phyloP scores from a whole-genome alignment of 768 basidiomycete species.

The Hygrocybe punicea region DNA sequence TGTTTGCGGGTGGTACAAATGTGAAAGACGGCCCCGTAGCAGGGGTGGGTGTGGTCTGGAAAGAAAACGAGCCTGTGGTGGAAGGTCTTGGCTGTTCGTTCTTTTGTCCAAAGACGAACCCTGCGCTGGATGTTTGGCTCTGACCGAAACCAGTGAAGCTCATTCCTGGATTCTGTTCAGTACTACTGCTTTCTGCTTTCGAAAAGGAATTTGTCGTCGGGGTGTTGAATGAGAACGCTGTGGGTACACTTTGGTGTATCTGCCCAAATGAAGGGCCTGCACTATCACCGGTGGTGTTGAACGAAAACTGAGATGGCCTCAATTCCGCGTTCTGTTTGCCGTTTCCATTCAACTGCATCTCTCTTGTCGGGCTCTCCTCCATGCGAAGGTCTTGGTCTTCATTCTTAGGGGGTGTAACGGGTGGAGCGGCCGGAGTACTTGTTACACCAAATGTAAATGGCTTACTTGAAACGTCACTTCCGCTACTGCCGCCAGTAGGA shows the following conservation, averaged over 20 bases:
- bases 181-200: slow-evolving; percentile 42
- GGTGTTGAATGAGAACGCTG: slow-evolving; percentile 45
- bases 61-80: slow-evolving; percentile 47
- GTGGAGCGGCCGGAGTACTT: slow-evolving; percentile 38
- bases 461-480: slow-evolving; percentile 46
- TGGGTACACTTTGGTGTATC: slow-evolving; percentile 17
- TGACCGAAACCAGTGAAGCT: slow-evolving; percentile 49
- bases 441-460: slow-evolving; percentile 52
- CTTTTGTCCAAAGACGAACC: slow-evolving; percentile 49
- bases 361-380: slow-evolving; percentile 79
- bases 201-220: slow-evolving; percentile 46
- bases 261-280: slow-evolving; percentile 37
- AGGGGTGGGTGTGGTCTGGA: slow-evolving; percentile 38
- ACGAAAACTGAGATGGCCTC: slow-evolving; percentile 49
- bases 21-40: slow-evolving; percentile 43
- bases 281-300: slow-evolving; percentile 36
- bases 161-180: slow-evolving; percentile 36
- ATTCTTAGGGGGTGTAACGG: slow-evolving; percentile 64
- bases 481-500: slow-evolving; percentile 32
- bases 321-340: slow-evolving; percentile 35
- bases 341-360: slow-evolving; percentile 45
- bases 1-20: slow-evolving; percentile 42
- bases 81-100: slow-evolving; percentile 40
- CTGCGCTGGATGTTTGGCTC: slow-evolving; percentile 31
- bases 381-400: slow-evolving; percentile 67